Conservation (phyloP, 345 rosid genomes). For the Brassica juncea region DNA sequence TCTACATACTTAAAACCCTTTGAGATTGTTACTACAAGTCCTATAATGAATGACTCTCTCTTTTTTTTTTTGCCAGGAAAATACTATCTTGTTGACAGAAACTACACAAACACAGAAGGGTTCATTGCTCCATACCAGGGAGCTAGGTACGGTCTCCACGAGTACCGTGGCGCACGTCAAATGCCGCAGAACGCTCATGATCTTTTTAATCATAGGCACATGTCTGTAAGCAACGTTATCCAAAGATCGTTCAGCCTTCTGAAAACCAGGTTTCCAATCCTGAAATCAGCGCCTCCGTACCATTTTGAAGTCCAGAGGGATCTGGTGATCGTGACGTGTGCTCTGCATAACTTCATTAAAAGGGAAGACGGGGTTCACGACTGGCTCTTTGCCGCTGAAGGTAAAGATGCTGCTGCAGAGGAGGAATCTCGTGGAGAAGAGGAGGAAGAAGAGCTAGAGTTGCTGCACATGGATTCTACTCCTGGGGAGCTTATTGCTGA, state of each 20-base stretch:
- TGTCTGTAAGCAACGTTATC: conserved; percentile 53
- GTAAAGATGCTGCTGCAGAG: conserved; percentile 38
- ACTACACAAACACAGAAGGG: conserved; percentile 62
- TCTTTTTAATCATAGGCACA: conserved; percentile 75
- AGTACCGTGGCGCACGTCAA: conserved; percentile 64
- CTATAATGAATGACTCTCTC: not conserved
- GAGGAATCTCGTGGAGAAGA: conserved; percentile 47
- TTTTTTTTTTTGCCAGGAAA: conserved; percentile 51
- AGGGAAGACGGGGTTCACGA: conserved; percentile 61
- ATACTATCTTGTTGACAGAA: conserved; percentile 69
- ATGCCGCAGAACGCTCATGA: conserved; percentile 67
- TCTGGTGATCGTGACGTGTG: conserved; percentile 76
- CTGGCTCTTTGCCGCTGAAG: conserved; percentile 56
- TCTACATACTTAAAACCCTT: not conserved
- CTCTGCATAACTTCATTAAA: conserved; percentile 66
- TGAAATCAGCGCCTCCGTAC: conserved; percentile 71
- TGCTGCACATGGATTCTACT: conserved; percentile 52
- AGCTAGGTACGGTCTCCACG: conserved; percentile 53
- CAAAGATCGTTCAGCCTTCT: conserved; percentile 54
- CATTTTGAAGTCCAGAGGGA: conserved; percentile 80
- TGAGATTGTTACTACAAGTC: conserved; percentile 9
- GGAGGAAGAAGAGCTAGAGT: conserved; percentile 54
- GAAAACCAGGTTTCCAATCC: conserved; percentile 72
- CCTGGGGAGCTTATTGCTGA: conserved; percentile 55
- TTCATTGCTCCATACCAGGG: conserved; percentile 77